Base-by-base conservation (phyloP, 2,329 filamentous ascomycete species). In the Rhytidhysteron rufulum region DNA sequence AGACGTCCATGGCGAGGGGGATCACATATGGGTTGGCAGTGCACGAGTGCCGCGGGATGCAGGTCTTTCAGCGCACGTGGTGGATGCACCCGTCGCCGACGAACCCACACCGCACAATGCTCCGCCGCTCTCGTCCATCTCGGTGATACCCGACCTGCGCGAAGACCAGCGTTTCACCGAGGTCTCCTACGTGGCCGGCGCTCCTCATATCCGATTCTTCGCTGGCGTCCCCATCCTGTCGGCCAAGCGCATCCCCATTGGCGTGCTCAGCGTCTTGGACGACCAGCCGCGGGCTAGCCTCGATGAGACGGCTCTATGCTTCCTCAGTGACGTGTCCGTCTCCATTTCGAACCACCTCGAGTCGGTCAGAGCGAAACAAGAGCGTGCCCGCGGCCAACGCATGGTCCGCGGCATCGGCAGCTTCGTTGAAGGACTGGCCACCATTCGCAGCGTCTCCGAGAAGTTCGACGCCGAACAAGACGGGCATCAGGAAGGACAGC, bases 191-290 rank as follows among this genome's bases (percentile, higher is more conserved):
- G 41, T 47, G 19, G 22, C 24, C 21, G 21, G 16, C 6, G 17
- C 36, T 5, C 44, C 44, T 2, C 37, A 34, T 32, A 37, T 38
- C 5, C 31, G 19, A 17, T 77, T 77, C 48, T 74, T 75, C 36
- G 73, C 73, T 6, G 72, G 72, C n/a, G 78, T 80, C 0, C 79
- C 79, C 1, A 72, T 83, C 38, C 70, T 70, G 17, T 77, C 75
- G 1, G 68, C 69, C 1, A 71, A 70, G 19, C 68, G 73, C 22
- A 69, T 72, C 43, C 67, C 71, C 20, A 75, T 83, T 36, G 80
- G 80, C 2, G 70, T 68, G 7, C 75, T 79, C 39, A 71, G 73
- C 34, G 69, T 82, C 2, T 64, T 78, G 3, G 78, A 81, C 45
- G 68, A 73, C 31, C 61, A 66, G 11, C 69, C 74, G 0, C 71